Conservation (phyloP, 148 eudicot species). For the Rhododendron ovatum region DNA sequence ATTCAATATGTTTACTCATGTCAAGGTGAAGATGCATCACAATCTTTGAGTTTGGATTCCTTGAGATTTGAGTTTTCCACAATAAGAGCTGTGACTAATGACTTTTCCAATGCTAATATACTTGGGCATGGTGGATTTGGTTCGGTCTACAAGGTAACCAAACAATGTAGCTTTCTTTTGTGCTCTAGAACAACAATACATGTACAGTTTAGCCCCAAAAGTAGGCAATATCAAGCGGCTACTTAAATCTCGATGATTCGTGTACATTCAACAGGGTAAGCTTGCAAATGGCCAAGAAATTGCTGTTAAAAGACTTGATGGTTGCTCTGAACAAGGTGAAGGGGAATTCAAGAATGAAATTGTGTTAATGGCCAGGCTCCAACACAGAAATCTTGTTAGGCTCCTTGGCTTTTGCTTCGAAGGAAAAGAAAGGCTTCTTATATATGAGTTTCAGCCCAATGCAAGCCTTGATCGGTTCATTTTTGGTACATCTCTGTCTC, state of each 20-base stretch:
- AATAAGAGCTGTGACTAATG: slow-evolving; percentile 1
- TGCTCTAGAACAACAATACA: background rate
- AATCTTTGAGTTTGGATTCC: background rate
- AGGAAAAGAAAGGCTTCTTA: slow-evolving; percentile 18
- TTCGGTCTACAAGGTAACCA: slow-evolving; percentile 22
- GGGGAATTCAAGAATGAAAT: slow-evolving; percentile 35
- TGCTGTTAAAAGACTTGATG: slow-evolving; percentile 28
- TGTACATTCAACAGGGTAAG: slow-evolving; percentile 17
- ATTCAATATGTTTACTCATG: background rate
- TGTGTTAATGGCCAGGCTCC: slow-evolving; percentile 23
- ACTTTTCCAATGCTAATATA: slow-evolving; percentile 8
- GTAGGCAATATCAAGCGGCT: too few relatives aligned
- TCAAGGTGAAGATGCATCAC: background rate
- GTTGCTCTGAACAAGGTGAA: slow-evolving; percentile 27
- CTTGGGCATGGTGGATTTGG: slow-evolving; percentile 23
- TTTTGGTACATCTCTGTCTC: slow-evolving; percentile 17
- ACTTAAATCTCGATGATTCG: background rate
- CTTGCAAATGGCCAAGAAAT: slow-evolving; percentile 20
- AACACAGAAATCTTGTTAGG: slow-evolving; percentile 24
- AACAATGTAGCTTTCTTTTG: background rate
- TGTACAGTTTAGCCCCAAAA: background rate
- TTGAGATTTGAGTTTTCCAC: background rate
- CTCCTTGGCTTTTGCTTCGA: slow-evolving; percentile 21
- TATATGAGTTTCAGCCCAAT: slow-evolving; percentile 28
- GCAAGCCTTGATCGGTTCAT: slow-evolving; percentile 25